These are phyloP conservation scores for Erigeron philadelphicus DNA, from an alignment of 140 eudicot genomes.

Conservation along the genomic window DNA sequence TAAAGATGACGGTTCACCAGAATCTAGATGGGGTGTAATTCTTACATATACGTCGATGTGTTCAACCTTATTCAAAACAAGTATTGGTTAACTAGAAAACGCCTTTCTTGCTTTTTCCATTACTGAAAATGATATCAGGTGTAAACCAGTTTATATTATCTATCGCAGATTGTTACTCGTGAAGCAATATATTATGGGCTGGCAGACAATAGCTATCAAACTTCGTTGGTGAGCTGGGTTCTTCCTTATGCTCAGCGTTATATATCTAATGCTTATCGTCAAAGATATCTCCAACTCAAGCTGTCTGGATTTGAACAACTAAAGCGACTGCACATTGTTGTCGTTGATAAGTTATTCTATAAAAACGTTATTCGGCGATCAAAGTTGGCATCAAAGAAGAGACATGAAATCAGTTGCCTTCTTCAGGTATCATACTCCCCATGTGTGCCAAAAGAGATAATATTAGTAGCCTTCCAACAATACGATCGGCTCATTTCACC, in stretches of 20 bases:
- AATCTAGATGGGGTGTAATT: too few relatives aligned
- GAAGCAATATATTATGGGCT: constrained; percentile 57
- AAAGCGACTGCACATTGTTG: constrained; percentile 41
- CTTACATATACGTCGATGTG: too few relatives aligned
- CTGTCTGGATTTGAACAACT: constrained; percentile 45
- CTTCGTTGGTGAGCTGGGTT: constrained; percentile 55
- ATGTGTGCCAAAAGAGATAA: too few relatives aligned
- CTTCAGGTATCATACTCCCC: constrained; percentile 44
- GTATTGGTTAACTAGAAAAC: background rate
- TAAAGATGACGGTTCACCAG: too few relatives aligned
- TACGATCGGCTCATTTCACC: background rate
- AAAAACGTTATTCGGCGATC: constrained; percentile 47
- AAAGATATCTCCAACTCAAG: constrained; percentile 49
- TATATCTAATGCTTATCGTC: constrained; percentile 40
- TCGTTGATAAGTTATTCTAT: constrained; percentile 60
- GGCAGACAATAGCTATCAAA: constrained; percentile 43
- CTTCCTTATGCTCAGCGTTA: constrained; percentile 86
- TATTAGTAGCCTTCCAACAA: too few relatives aligned
- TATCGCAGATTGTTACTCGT: constrained; percentile 56
- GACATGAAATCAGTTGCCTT: constrained; percentile 47
- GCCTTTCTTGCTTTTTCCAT: background rate
- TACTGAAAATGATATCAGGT: background rate
- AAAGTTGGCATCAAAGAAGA: constrained; percentile 45
- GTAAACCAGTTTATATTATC: constrained; percentile 17
- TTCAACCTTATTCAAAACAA: too few relatives aligned